Percentiles rank a stretch among this genome's conserved stretches.
phyloP scores from a whole-genome alignment of 2,329 filamentous ascomycete species.

The Colletotrichum agaves region DNA sequence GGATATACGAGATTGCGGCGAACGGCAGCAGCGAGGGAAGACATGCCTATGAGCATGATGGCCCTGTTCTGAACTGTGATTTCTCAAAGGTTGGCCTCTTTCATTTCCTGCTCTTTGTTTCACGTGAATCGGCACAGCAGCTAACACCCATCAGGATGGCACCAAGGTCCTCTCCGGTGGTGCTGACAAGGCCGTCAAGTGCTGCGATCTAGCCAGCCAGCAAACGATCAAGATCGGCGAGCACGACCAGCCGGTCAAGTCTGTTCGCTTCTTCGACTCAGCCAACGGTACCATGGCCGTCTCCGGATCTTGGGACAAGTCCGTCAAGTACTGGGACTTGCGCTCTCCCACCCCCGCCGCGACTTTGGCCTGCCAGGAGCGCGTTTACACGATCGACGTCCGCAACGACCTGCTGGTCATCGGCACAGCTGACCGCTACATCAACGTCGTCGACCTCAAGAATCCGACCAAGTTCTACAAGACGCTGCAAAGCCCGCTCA shows the following conservation, averaged over 20 bases:
- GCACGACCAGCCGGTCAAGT: constrained; percentile 85
- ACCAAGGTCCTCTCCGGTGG: constrained; percentile 87
- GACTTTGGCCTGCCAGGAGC: constrained; percentile 75
- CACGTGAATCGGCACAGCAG: too few relatives aligned
- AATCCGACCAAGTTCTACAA: constrained; percentile 95
- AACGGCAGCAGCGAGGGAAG: constrained; percentile 86
- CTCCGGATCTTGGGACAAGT: constrained; percentile 94
- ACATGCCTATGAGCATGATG: constrained; percentile 86
- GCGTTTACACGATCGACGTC: constrained; percentile 92
- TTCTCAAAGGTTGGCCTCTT: constrained; percentile 81
- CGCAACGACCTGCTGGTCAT: constrained; percentile 89
- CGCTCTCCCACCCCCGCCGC: constrained; percentile 73
- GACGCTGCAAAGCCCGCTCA: constrained; percentile 92
- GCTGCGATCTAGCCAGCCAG: constrained; percentile 81
- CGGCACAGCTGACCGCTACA: constrained; percentile 93
- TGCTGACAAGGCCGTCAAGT: constrained; percentile 89
- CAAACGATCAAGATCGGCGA: constrained; percentile 80
- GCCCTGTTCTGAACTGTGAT: constrained; percentile 83
- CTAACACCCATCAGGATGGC: constrained; percentile 74
- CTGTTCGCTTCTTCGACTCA: constrained; percentile 80
- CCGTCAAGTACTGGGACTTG: constrained; percentile 89
- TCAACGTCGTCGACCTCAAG: constrained; percentile 92
- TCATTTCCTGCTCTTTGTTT: constrained; percentile 17
- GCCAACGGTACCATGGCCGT: constrained; percentile 83
- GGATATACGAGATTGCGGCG: constrained; percentile 90